phyloP scores from a whole-genome alignment of 192 early-diverging fungal genomes.

The Blastocladiella britannica region DNA sequence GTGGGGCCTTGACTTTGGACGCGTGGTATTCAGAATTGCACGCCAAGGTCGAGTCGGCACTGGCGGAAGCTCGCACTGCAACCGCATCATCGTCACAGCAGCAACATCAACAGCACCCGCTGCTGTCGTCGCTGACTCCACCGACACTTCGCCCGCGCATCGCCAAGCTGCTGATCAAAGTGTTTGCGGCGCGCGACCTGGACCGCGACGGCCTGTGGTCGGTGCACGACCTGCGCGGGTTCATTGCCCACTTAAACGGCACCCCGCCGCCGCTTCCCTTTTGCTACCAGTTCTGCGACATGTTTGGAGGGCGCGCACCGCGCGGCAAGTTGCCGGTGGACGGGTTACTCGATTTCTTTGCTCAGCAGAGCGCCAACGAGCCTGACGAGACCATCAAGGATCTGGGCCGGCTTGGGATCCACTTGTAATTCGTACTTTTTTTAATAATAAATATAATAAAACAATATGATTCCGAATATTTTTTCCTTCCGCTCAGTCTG shows the following conservation, averaged over 20 bases:
- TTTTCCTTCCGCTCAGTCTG: too few species aligned
- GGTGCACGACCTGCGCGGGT: neutral
- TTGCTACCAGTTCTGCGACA: neutral
- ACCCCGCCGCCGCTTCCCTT: neutral
- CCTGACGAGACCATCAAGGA: neutral
- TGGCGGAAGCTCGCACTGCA: too few species aligned
- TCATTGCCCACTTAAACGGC: neutral
- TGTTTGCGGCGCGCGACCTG: neutral
- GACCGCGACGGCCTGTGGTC: neutral
- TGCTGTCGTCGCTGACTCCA: neutral
- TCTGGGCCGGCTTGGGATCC: neutral
- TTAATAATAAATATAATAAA: too few species aligned
- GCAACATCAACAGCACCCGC: neutral
- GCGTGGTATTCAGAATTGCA: too few species aligned
- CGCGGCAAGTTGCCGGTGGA: neutral
- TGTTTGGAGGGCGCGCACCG: neutral
- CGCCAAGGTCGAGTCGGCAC: too few species aligned
- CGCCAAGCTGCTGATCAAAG: neutral
- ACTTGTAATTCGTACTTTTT: too few species aligned
- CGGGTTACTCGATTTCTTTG: neutral
- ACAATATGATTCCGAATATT: too few species aligned
- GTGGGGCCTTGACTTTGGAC: too few species aligned
- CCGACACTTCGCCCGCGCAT: neutral
- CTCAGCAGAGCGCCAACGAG: neutral
- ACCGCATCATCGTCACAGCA: too few species aligned